These are phyloP conservation scores for Cladosporium oxysporum DNA, from an alignment of 2,329 filamentous ascomycete species.

Conservation along the genomic window DNA sequence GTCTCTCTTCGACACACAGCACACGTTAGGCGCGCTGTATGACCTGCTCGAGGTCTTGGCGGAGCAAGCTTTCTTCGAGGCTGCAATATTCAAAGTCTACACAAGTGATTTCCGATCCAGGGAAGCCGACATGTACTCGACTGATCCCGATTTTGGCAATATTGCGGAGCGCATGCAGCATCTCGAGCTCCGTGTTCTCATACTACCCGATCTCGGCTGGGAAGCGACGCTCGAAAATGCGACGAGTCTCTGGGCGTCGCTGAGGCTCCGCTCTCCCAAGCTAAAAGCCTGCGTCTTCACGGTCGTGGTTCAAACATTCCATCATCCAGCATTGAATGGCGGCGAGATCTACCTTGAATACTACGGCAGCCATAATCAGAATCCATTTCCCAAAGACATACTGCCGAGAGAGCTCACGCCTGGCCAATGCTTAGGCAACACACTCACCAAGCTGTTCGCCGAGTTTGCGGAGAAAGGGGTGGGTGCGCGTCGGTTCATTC, in stretches of 20 bases:
- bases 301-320: neutral
- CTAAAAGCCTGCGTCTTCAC: neutral
- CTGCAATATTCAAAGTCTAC: neutral
- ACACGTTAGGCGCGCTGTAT: neutral
- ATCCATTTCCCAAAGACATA: neutral
- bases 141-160: neutral
- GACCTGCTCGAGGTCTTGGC: neutral
- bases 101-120: neutral
- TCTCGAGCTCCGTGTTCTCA: neutral
- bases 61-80: neutral
- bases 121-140: neutral
- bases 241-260: neutral
- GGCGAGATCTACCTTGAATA: neutral
- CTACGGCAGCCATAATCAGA: neutral
- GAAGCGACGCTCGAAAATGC: neutral
- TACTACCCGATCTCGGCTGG: neutral
- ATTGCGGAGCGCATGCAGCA: neutral
- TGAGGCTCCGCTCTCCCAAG: neutral
- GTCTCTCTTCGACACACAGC: neutral
- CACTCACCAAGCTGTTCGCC: neutral
- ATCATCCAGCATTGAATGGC: neutral
- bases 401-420: too few relatives aligned
- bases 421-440: neutral
- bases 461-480: neutral
- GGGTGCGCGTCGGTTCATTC: neutral